Conservation (phyloP, 352 stramenopile species). For the Phytophthora hibernalis region DNA sequence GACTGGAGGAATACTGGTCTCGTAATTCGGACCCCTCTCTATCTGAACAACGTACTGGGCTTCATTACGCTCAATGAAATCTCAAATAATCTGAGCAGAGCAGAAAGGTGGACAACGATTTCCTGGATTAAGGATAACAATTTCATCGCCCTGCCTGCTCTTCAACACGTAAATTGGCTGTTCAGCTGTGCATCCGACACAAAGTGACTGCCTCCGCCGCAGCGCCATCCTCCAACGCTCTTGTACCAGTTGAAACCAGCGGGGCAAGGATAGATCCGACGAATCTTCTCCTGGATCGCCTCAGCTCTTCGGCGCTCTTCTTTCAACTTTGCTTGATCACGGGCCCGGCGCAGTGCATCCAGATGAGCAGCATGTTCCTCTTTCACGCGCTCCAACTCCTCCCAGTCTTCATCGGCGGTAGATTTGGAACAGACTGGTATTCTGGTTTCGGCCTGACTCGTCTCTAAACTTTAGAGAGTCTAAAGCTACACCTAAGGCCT, state of each 20-base stretch:
- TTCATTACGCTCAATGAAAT: no score
- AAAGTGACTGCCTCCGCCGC: slow-evolving; percentile 75
- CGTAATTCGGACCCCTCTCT: no score
- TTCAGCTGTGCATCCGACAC: slow-evolving; percentile 75
- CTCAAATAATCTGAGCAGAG: no score
- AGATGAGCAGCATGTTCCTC: slow-evolving; percentile 48
- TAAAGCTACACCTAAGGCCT: no score
- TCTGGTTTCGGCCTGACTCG: no score
- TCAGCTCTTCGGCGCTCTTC: slow-evolving; percentile 46
- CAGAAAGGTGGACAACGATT: no score
- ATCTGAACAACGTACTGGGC: no score
- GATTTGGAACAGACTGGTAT: no score
- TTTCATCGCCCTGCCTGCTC: no score
- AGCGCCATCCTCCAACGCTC: slow-evolving; percentile 72
- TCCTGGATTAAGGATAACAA: no score
- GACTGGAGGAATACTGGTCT: no score
- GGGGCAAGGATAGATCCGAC: slow-evolving; percentile 67
- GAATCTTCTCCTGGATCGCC: slow-evolving; percentile 68
- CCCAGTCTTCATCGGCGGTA: slow-evolving; percentile 72
- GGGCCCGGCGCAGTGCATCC: slow-evolving; percentile 40
- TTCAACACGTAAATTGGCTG: slow-evolving; percentile 60
- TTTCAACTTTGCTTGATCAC: slow-evolving; percentile 45
- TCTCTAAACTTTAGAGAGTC: no score
- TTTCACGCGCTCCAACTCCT: slow-evolving; percentile 71
- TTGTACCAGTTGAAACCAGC: slow-evolving; percentile 75